Evolutionary conservation across 441 rosid genomes (phyloP).

Genomic region (Erodium chrysanthum): DNA sequence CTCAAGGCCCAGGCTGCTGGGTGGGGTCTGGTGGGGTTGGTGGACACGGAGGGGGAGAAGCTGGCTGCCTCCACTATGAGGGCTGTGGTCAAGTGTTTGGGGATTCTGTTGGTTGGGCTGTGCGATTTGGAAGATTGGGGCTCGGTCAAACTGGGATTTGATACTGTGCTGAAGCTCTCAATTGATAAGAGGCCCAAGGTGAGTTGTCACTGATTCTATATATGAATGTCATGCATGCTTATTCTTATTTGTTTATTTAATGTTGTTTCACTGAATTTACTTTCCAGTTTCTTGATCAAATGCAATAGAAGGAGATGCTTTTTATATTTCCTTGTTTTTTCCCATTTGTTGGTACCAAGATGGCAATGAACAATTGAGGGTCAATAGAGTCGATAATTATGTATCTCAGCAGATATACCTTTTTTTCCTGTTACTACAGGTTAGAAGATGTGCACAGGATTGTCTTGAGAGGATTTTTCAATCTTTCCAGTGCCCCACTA

Average conservation of each 20-base stretch:
- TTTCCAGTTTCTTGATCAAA: too few relatives aligned
- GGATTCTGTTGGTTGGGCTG: conserved; percentile 42
- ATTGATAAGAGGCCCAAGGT: conserved; percentile 91
- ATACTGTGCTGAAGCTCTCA: conserved; percentile 47
- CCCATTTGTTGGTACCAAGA: too few relatives aligned
- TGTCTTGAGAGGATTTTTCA: conserved; percentile 52
- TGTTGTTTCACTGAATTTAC: too few relatives aligned
- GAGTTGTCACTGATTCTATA: neutral
- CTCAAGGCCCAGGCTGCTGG: conserved; percentile 63
- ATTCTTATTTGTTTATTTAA: too few relatives aligned
- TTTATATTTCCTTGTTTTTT: too few relatives aligned
- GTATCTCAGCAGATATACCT: neutral
- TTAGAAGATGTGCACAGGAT: conserved; percentile 72
- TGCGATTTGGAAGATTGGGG: conserved; percentile 65
- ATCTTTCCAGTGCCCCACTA: conserved; percentile 33
- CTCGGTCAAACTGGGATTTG: conserved; percentile 46
- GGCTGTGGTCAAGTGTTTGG: conserved; percentile 72
- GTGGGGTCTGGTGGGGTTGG: conserved; percentile 37
- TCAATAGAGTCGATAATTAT: neutral
- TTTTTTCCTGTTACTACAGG: conserved; percentile 33
- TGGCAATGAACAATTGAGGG: neutral
- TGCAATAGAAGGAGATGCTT: too few relatives aligned
- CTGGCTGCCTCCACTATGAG: conserved; percentile 59
- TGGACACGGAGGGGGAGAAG: conserved; percentile 29
- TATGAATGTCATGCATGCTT: neutral